phyloP scores from a whole-genome alignment of 2,329 filamentous ascomycete species.

The Mycocentrospora acerina region DNA sequence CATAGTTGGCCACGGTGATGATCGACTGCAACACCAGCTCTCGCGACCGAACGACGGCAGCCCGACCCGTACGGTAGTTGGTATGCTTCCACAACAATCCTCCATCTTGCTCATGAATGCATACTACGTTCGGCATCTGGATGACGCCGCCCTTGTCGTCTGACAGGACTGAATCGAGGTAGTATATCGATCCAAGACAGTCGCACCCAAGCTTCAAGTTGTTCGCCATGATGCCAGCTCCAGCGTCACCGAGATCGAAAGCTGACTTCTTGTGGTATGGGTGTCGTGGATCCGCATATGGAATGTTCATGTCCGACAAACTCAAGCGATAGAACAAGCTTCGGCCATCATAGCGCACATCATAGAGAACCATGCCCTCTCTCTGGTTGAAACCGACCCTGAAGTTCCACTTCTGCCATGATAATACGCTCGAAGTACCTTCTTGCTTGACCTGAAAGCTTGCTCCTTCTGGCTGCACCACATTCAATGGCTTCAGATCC shows the following conservation, averaged over 20 bases:
- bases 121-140: conserved; percentile 66
- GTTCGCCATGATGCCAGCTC: conserved; percentile 68
- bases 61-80: conserved; percentile 66
- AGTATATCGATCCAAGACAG: conserved; percentile 70
- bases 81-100: conserved; percentile 73
- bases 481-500: conserved; percentile 65
- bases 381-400: conserved; percentile 68
- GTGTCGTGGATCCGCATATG: conserved; percentile 64
- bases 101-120: conserved; percentile 70
- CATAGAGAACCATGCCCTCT: conserved; percentile 69
- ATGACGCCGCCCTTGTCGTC: conserved; percentile 62
- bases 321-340: conserved; percentile 67
- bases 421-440: conserved; percentile 57
- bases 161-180: conserved; percentile 60
- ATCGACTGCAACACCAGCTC: conserved; percentile 70
- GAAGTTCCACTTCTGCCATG: conserved; percentile 73
- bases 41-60: conserved; percentile 63
- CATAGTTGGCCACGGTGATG: conserved; percentile 72
- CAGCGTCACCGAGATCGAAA: conserved; percentile 68
- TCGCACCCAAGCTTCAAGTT: conserved; percentile 70
- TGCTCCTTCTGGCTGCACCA: conserved; percentile 65
- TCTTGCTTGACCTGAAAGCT: conserved; percentile 58
- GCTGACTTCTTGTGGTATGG: conserved; percentile 70
- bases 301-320: conserved; percentile 67
- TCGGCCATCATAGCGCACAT: conserved; percentile 64